Percentiles rank a stretch among this genome's conserved stretches.
Conservation (phyloP, 352 stramenopile species). For the Thalassiosira hispida region DNA sequence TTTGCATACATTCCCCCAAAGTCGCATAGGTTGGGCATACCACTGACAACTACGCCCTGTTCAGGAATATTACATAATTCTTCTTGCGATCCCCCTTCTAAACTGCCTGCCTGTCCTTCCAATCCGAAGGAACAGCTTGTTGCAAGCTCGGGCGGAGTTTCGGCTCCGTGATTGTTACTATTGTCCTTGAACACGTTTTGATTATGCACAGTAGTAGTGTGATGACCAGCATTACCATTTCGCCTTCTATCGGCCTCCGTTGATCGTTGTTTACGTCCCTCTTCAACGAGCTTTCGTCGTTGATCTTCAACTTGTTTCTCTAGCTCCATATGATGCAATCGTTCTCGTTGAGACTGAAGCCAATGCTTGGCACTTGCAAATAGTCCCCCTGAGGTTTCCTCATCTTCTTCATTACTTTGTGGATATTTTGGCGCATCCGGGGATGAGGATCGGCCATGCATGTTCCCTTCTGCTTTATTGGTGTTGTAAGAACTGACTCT, state of each 20-base stretch:
- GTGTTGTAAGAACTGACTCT: conserved; percentile 9
- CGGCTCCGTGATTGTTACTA: background rate
- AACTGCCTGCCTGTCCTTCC: background rate
- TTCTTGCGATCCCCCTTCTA: conserved; percentile 2
- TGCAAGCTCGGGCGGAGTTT: background rate
- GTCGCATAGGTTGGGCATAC: conserved; percentile 24
- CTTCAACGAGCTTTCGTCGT: conserved; percentile 43
- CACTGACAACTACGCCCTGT: background rate
- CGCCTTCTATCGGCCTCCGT: conserved; percentile 24
- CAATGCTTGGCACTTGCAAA: conserved; percentile 47
- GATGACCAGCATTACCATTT: background rate
- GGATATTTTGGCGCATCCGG: background rate
- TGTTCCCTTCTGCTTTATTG: conserved; percentile 1
- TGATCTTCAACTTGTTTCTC: conserved; percentile 59
- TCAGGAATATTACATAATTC: background rate
- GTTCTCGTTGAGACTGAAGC: conserved; percentile 45
- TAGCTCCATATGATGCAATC: conserved; percentile 45
- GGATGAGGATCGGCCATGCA: background rate
- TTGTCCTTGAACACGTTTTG: background rate
- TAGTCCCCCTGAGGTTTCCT: conserved; percentile 14
- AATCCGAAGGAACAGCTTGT: background rate
- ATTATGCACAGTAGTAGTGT: background rate
- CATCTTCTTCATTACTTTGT: background rate
- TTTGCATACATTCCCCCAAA: conserved; percentile 18
- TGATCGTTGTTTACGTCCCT: conserved; percentile 39